Base-by-base conservation (phyloP, 495 filamentous ascomycete genomes). In the Amphirosellinia nigrospora region DNA sequence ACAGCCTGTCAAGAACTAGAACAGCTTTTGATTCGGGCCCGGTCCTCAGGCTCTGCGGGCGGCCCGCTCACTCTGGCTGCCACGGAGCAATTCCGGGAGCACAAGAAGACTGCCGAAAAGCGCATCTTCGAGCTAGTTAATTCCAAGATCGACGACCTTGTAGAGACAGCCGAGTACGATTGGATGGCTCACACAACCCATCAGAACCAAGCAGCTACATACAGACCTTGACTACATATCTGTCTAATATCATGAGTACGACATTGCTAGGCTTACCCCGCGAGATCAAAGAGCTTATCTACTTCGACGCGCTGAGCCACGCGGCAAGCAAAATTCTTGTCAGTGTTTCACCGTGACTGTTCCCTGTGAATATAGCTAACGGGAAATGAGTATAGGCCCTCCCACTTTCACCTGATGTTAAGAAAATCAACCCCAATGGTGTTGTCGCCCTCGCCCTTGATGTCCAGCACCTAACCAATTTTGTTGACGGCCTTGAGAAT, bases 51-150 rank as follows among this genome's bases (percentile, higher is more conserved):
- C 26, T 91, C 91, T 0, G 90, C 93, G 28, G 91, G 90, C 6
- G 91, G 88, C 0, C 89, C 91, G 2, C 86, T 98, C 21, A 86
- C 87, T 10, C 83, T 99, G 1, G 86, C 84, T 48, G 95, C 96
- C 3, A 98, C 95, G 0, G 90, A 92, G 72, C 87, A 91, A 66
- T 99, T 99, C 77, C 86, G 88, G 56, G 90, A 85, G 68, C 94
- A 97, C 75, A 97, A 97, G 81, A 97, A 97, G 82, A 94, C 92
- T 1, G 96, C 96, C 9, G 94, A 97, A 74, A 97, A 98, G 79
- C 91, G 96, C 19, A 97, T 99, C 61, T 99, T 99, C 77, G 96
- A 98, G 80, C 86, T 99, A 0, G 96, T 99, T 55, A 98, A 98
- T 79, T 96, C 93, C 55, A 99, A 99, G 79, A 98, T 99, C 72